Percentiles rank a stretch among this genome's conserved stretches.
Evolutionary conservation across 208 protist species (phyloP).

Genomic region (Acanthamoeba royreba): DNA sequence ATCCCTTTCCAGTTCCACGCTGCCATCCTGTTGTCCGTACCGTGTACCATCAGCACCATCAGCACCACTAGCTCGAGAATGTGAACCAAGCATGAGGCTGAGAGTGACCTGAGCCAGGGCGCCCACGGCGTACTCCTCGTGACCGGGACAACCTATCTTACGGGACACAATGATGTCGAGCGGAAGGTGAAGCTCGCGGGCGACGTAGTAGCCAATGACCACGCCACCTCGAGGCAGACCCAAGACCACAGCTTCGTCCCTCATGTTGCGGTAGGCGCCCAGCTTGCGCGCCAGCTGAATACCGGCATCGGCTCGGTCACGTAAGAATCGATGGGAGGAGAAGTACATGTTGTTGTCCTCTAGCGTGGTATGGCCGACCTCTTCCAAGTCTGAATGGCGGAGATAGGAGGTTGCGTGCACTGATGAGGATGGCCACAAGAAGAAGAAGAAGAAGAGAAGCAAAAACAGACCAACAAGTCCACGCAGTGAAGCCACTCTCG

Average conservation of each 20-base stretch:
- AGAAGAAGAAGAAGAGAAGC: background rate
- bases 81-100: no score
- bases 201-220: conserved; percentile 35
- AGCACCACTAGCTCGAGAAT: no score
- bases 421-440: no score
- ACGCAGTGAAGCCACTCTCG: no score
- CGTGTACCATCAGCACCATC: no score
- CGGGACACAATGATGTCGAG: conserved; percentile 50
- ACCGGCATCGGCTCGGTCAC: background rate
- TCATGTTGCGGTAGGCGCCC: background rate
- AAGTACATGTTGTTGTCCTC: background rate
- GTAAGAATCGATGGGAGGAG: background rate
- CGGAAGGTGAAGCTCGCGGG: background rate
- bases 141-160: conserved; percentile 55
- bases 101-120: conserved; percentile 42
- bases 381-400: no score
- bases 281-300: background rate
- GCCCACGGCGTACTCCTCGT: conserved; percentile 58
- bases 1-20: conserved; percentile 27
- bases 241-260: background rate
- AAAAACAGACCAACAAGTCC: no score
- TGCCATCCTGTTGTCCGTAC: background rate
- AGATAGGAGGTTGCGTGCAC: no score
- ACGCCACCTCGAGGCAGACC: conserved; percentile 57
- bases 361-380: no score